These are phyloP conservation scores for Novymonas esmeraldas DNA, from an alignment of 208 protist species.

Conservation along the genomic window DNA sequence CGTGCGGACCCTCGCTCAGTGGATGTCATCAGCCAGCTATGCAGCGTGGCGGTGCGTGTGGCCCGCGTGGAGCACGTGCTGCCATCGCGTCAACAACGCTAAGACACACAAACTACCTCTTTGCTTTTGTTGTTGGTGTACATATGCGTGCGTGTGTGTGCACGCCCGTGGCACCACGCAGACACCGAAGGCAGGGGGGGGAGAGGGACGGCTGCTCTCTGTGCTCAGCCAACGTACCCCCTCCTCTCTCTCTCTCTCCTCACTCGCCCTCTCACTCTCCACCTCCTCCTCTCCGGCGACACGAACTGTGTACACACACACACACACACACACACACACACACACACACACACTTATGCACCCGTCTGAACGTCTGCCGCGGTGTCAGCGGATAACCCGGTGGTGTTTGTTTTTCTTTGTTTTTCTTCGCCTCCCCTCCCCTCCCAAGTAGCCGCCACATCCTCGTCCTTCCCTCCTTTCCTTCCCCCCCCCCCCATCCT, in stretches of 20 bases:
- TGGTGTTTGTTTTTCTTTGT: constrained; percentile 10
- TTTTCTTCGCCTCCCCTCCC: neutral
- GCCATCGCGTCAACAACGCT: constrained; percentile 8
- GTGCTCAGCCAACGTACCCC: no score
- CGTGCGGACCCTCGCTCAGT: neutral
- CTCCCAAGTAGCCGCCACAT: neutral
- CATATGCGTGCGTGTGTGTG: neutral
- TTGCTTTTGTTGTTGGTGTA: neutral
- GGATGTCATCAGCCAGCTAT: constrained; percentile 8
- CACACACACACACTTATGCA: no score
- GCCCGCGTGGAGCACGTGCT: constrained; percentile 29
- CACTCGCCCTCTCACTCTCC: no score
- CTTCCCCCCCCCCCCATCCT: neutral
- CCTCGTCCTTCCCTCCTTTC: no score
- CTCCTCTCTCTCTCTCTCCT: no score
- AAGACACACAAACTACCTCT: neutral
- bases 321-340: no score
- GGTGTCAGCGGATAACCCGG: neutral
- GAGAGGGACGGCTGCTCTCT: no score
- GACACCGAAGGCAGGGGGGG: no score
- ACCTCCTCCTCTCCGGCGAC: no score
- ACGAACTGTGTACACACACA: no score
- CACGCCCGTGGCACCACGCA: neutral
- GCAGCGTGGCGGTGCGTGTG: constrained; percentile 26
- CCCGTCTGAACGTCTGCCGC: no score